Evolutionary conservation across 345 rosid species (phyloP), one percentile per base, ranked within the genome.

Genomic region (Euphorbia tirucalli): DNA sequence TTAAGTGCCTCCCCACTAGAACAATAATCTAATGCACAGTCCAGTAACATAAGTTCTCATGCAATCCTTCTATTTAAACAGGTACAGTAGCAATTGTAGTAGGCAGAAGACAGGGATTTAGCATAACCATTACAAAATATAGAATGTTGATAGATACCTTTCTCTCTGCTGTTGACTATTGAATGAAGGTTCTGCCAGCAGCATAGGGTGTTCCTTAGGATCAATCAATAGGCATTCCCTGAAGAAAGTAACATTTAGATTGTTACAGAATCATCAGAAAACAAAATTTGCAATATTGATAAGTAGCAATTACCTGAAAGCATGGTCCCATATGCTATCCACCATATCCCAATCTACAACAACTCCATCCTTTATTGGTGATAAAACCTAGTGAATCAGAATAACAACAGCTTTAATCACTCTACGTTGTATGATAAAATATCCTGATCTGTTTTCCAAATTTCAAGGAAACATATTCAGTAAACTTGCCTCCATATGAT

Each of bases 301-400:
- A 77, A 60, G 61, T 59, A 37, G 32, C 25, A 46, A 30, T 80
- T 81, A 91, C 98, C 84, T 85, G 71, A 93, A 87, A 79, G 99
- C 95, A 83, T 96, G 98, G 61, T 96, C 98, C 99, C 99, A 96
- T 77, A 96, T 88, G 70, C 75, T 87, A 77, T 96, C 99, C 67
- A 93, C 96, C 54, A 89, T 83, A 76, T 93, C 99, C 98, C 99
- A 96, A 60, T 93, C 98, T 39, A 82, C 93, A 67, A 96, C 97
- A 39, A 93, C 60, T 66, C 99, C 99, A 82, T 93, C 95, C 85
- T 90, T 93, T 8, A 93, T 77, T 37, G 98, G 96, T 64, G 97
- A 88, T 71, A 89, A n/a, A 16, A 96, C 84, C 99, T 93, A 75
- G 61, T 66, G 24, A 75, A 74, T 64, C 52, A 74, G 61, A 28